Percentiles rank a stretch among this genome's conserved stretches.
These are phyloP conservation scores for Alternaria rosae DNA, from an alignment of 2,329 filamentous ascomycete genomes.

Conservation along the genomic window DNA sequence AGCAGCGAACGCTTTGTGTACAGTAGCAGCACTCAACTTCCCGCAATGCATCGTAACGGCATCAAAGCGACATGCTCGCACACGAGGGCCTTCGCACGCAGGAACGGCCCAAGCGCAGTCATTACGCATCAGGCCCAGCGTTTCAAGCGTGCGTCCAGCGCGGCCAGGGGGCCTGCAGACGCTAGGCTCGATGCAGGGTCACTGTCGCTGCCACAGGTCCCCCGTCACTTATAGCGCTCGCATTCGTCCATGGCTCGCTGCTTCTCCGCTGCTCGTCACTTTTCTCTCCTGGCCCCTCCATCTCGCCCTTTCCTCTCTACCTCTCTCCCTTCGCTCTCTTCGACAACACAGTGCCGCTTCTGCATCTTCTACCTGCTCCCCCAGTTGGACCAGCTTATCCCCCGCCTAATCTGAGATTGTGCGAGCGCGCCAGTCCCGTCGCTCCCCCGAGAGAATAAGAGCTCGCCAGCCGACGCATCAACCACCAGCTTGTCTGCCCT, in stretches of 20 bases:
- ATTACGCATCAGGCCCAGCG: conserved; percentile 33
- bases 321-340: conserved; percentile 23
- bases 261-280: conserved; percentile 59
- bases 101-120: conserved; percentile 22
- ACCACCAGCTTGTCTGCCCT: conserved; percentile 22
- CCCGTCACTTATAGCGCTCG: conserved; percentile 27
- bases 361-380: conserved; percentile 49
- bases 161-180: conserved; percentile 8
- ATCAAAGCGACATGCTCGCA: background rate
- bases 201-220: conserved; percentile 21
- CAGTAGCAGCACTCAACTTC: conserved; percentile 1
- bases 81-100: conserved; percentile 17
- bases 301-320: conserved; percentile 61
- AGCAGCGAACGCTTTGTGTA: conserved; percentile 10
- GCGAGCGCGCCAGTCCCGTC: conserved; percentile 49
- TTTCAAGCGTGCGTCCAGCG: conserved; percentile 30
- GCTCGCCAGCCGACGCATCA: conserved; percentile 36
- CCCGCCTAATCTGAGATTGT: conserved; percentile 36
- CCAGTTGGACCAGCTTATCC: conserved; percentile 42
- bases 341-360: conserved; percentile 41
- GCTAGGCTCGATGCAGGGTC: conserved; percentile 22
- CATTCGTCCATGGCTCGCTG: conserved; percentile 54
- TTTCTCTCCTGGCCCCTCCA: conserved; percentile 42
- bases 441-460: conserved; percentile 41
- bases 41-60: background rate